phyloP scores from a whole-genome alignment of 805 yeast genomes.

The Suhomyces vadensis region DNA sequence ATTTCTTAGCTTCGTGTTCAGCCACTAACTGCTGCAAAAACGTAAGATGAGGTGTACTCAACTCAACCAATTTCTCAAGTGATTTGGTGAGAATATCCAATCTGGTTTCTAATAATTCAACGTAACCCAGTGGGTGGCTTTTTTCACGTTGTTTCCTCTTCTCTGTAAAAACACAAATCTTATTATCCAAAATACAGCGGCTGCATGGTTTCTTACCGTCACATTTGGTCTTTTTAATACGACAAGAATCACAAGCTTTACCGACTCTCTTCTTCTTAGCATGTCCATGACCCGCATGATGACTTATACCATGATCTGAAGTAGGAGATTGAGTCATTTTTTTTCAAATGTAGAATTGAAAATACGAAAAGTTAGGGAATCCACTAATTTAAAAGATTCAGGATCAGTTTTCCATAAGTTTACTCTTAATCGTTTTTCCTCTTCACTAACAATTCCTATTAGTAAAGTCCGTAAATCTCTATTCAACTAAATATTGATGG shows the following conservation, averaged over 20 bases:
- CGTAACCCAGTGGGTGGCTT: conserved; percentile 59
- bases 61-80: conserved; percentile 41
- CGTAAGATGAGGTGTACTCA: conserved; percentile 25
- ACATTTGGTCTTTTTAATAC: conserved; percentile 64
- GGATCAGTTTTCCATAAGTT: too few relatives aligned
- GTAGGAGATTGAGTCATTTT: conserved; percentile 5
- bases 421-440: too few relatives aligned
- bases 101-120: conserved; percentile 61
- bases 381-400: too few relatives aligned
- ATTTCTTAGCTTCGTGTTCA: conserved; percentile 6
- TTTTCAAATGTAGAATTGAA: too few relatives aligned
- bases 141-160: conserved; percentile 55
- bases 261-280: conserved; percentile 56
- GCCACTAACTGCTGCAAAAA: conserved; percentile 23
- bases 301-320: conserved; percentile 1
- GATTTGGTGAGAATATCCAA: conserved; percentile 52
- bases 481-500: too few relatives aligned
- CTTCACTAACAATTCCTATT: too few relatives aligned
- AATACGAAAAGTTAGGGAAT: too few relatives aligned
- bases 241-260: conserved; percentile 64
- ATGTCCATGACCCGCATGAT: conserved; percentile 6
- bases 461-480: too few relatives aligned
- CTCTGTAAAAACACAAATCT: conserved; percentile 59
- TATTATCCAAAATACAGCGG: conserved; percentile 55
- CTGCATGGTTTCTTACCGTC: conserved; percentile 64